Percentiles rank a stretch among this genome's conserved stretches.
Evolutionary conservation across 1,284 basidiomycete species (phyloP).

Genomic region (Rhodotorula sp.): DNA sequence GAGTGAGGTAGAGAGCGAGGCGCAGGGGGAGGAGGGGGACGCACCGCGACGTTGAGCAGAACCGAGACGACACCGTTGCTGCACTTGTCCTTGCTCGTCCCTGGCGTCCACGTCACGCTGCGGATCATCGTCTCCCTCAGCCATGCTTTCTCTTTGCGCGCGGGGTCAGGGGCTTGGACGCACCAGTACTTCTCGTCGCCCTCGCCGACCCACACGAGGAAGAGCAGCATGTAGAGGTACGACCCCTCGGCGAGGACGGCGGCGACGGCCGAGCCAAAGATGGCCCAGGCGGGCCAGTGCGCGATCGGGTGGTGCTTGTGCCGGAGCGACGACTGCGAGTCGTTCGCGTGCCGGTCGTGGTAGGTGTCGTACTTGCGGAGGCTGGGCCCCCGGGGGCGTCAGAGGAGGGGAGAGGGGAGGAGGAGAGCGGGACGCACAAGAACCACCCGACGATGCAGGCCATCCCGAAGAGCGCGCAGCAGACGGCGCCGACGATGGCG

Average conservation of each 20-base stretch:
- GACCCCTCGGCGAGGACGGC: neutral
- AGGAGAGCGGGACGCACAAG: neutral
- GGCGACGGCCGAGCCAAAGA: neutral
- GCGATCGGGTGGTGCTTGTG: neutral
- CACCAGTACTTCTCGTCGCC: neutral
- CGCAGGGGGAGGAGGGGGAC: neutral
- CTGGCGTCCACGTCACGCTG: neutral
- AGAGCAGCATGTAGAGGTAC: conserved; percentile 1
- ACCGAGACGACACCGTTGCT: neutral
- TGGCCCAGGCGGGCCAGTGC: neutral
- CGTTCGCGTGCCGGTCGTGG: neutral
- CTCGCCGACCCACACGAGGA: neutral
- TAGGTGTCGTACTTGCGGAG: neutral
- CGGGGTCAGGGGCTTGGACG: neutral
- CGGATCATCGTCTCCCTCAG: neutral
- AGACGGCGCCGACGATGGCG: conserved; percentile 1
- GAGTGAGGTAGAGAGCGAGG: neutral
- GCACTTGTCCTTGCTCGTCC: neutral
- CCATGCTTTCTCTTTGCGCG: no score
- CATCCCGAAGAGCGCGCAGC: neutral
- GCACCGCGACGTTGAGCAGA: neutral
- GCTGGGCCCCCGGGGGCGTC: no score
- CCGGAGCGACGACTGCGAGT: no score
- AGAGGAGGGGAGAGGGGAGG: neutral
- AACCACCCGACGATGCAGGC: neutral